Percentiles rank a stretch among this genome's conserved stretches.
These are phyloP conservation scores for Trebouxia gelatinosa DNA, from an alignment of 163 green algal genomes.

Conservation along the genomic window DNA sequence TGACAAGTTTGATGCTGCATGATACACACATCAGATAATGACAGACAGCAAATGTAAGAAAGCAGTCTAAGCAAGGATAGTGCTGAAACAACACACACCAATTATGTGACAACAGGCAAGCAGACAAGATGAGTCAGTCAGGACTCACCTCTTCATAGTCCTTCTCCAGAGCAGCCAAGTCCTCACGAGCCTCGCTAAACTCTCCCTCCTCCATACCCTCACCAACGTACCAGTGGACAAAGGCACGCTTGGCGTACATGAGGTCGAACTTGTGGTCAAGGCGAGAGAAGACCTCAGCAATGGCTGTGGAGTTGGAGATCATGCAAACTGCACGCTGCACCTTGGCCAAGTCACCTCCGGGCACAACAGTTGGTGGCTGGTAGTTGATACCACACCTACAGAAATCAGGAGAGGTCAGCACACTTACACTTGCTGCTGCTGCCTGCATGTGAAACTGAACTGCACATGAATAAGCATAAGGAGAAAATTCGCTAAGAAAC, in stretches of 20 bases:
- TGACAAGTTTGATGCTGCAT: too few species aligned
- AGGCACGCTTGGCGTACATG: slow-evolving; percentile 94
- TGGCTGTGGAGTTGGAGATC: slow-evolving; percentile 99
- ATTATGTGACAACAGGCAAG: too few species aligned
- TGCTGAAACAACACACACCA: too few species aligned
- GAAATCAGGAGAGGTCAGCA: too few species aligned
- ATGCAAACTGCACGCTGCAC: slow-evolving; percentile 99
- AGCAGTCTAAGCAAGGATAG: too few species aligned
- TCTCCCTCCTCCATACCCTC: slow-evolving; percentile 98
- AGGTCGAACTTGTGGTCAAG: slow-evolving; percentile 99
- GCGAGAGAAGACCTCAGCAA: slow-evolving; percentile 97
- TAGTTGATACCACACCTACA: slow-evolving; percentile 89
- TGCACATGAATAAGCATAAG: too few species aligned
- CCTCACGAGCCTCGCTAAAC: slow-evolving; percentile 97
- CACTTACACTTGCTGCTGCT: too few species aligned
- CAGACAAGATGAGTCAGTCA: too few species aligned
- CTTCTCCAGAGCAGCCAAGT: slow-evolving; percentile 98
- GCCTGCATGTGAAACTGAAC: too few species aligned
- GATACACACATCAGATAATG: too few species aligned
- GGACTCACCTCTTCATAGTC: slow-evolving; percentile 78
- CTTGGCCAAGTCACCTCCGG: slow-evolving; percentile 97
- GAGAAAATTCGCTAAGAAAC: too few species aligned
- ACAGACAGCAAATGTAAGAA: too few species aligned
- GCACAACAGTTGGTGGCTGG: slow-evolving; percentile 97
- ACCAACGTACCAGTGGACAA: slow-evolving; percentile 98